Conservation (phyloP, 2,329 filamentous ascomycete species). For the Nigrospora osmanthi region DNA sequence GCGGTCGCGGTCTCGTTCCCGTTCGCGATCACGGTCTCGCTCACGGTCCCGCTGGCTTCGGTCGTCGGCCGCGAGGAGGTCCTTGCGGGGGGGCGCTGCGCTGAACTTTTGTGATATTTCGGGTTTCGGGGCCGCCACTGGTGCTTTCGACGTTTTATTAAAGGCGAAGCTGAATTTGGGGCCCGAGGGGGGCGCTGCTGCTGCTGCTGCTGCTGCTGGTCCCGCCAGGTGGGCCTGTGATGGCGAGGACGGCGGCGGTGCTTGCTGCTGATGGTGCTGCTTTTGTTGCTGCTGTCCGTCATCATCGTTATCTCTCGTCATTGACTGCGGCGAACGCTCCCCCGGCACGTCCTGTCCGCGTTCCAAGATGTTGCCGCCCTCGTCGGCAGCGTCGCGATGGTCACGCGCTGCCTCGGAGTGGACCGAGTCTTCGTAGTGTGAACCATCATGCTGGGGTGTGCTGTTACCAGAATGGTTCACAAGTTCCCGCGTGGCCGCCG, state of each 20-base stretch:
- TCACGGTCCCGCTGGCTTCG: constrained; percentile 11
- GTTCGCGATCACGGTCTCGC: constrained; percentile 7
- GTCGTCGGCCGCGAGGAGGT: constrained; percentile 32
- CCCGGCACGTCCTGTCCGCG: no score
- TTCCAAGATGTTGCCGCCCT: constrained; percentile 33
- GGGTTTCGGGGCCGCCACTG: constrained; percentile 49
- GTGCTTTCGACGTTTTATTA: constrained; percentile 61
- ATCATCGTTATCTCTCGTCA: not conserved
- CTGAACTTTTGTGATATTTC: constrained; percentile 65
- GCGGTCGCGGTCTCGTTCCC: constrained; percentile 5
- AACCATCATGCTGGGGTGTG: constrained; percentile 21
- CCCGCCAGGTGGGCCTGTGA: constrained; percentile 37
- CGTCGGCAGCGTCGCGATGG: constrained; percentile 35
- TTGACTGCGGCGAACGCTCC: not conserved
- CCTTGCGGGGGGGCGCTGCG: constrained; percentile 45
- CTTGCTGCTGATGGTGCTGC: no score
- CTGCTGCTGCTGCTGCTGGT: constrained; percentile 36
- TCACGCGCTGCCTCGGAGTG: constrained; percentile 15
- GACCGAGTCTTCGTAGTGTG: constrained; percentile 13
- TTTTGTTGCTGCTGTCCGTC: not conserved
- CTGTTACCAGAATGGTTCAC: constrained; percentile 21
- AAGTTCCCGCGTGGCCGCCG: constrained; percentile 11
- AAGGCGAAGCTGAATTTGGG: constrained; percentile 91
- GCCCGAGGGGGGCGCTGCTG: constrained; percentile 28
- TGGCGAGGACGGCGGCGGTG: no score